Conservation (phyloP, 2,329 filamentous ascomycete genomes). For the Aaosphaeria arxii region DNA sequence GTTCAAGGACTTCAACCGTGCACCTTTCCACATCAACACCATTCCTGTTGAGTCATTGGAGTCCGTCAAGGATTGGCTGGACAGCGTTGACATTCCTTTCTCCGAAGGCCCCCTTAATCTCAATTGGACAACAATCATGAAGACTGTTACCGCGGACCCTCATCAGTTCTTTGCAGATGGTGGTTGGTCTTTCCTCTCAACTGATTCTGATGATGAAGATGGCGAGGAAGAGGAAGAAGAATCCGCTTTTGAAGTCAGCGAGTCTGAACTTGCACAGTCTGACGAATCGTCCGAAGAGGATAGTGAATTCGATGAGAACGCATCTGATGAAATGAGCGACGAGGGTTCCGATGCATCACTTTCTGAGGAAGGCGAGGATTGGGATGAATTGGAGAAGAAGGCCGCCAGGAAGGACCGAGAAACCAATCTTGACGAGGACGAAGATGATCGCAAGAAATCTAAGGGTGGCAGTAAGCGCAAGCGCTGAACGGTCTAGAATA, state of each 20-base stretch:
- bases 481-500: slow-evolving; percentile 8
- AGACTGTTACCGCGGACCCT: slow-evolving; percentile 91
- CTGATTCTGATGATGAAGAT: slow-evolving; percentile 82
- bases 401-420: slow-evolving; percentile 64
- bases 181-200: slow-evolving; percentile 88
- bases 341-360: slow-evolving; percentile 54
- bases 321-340: slow-evolving; percentile 76
- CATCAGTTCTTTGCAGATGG: slow-evolving; percentile 95
- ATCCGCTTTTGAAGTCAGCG: slow-evolving; percentile 85
- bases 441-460: slow-evolving; percentile 65
- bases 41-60: slow-evolving; percentile 95
- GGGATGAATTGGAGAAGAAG: slow-evolving; percentile 93
- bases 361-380: slow-evolving; percentile 71
- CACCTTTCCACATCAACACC: slow-evolving; percentile 93
- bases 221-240: slow-evolving; percentile 78
- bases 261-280: slow-evolving; percentile 69
- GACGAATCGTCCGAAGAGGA: slow-evolving; percentile 85
- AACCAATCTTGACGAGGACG: slow-evolving; percentile 52
- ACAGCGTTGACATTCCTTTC: slow-evolving; percentile 91
- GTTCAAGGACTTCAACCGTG: slow-evolving; percentile 93
- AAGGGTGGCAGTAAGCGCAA: slow-evolving; percentile 41
- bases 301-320: slow-evolving; percentile 90
- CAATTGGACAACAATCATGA: slow-evolving; percentile 99
- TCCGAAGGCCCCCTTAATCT: slow-evolving; percentile 94
- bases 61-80: slow-evolving; percentile 95